These are phyloP conservation scores for Pythium sp. DNA, from an alignment of 352 stramenopile species.

Conservation along the genomic window DNA sequence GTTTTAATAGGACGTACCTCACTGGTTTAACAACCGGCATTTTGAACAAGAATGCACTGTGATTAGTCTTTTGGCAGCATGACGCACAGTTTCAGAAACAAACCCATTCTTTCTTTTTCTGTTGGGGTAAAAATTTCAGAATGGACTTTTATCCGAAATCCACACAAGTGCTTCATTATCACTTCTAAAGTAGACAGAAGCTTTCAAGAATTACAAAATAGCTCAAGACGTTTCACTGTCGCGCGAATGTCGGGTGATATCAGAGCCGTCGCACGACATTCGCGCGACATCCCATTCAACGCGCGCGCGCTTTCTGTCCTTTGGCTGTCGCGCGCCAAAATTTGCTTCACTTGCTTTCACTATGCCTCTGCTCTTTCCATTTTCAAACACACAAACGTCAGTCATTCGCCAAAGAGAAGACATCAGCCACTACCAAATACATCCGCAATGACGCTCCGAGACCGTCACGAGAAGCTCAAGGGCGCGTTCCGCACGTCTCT, in stretches of 20 bases:
- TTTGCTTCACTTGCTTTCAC: background rate
- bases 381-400: background rate
- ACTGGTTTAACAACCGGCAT: too few species aligned
- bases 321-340: conserved; percentile 8
- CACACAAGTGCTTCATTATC: background rate
- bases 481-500: conserved; percentile 38
- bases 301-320: conserved; percentile 4
- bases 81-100: background rate
- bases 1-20: too few species aligned
- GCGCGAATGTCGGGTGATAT: background rate
- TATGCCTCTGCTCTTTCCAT: background rate
- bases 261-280: background rate
- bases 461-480: conserved; percentile 21
- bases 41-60: background rate
- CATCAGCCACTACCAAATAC: background rate
- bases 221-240: background rate
- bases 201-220: background rate
- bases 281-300: background rate
- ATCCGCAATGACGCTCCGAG: conserved; percentile 13
- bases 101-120: background rate
- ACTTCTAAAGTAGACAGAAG: background rate
- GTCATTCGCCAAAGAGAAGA: background rate
- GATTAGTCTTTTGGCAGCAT: background rate
- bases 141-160: background rate
- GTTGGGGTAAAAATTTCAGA: background rate